phyloP scores from a whole-genome alignment of 2,329 filamentous ascomycete species.

The Diaporthe sp. region DNA sequence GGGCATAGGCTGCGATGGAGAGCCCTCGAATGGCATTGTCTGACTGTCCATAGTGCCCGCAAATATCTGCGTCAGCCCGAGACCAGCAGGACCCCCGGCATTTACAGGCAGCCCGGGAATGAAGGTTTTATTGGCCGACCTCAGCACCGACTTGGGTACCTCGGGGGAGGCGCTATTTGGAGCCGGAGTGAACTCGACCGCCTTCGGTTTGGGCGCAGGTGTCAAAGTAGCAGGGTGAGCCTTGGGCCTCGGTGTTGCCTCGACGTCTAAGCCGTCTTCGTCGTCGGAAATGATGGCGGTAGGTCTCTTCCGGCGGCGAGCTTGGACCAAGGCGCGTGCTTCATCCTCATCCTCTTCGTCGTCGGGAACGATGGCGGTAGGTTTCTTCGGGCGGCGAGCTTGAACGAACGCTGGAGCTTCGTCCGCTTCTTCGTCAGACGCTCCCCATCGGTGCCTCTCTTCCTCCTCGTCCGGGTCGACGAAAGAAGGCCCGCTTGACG shows the following conservation, averaged over 20 bases:
- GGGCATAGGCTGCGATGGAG: constrained; percentile 67
- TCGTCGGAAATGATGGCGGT: constrained; percentile 73
- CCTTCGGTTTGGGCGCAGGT: constrained; percentile 29
- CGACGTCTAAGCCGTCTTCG: constrained; percentile 68
- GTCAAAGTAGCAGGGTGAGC: constrained; percentile 52
- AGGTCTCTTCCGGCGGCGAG: constrained; percentile 66
- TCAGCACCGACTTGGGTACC: constrained; percentile 75
- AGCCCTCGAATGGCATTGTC: constrained; percentile 48
- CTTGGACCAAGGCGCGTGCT: constrained; percentile 32
- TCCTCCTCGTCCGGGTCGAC: constrained; percentile 56
- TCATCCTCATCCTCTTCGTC: constrained; percentile 45
- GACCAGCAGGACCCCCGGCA: constrained; percentile 67
- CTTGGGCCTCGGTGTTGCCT: constrained; percentile 66
- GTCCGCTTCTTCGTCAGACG: constrained; percentile 53
- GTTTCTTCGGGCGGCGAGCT: constrained; percentile 64
- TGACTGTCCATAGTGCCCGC: constrained; percentile 86
- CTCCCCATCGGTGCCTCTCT: constrained; percentile 47
- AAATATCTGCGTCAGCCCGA: constrained; percentile 91
- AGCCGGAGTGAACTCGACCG: constrained; percentile 48
- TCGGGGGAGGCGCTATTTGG: constrained; percentile 63
- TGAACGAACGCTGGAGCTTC: constrained; percentile 37
- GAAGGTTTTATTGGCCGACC: constrained; percentile 77
- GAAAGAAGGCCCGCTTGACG: constrained; percentile 49
- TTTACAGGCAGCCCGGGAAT: constrained; percentile 77
- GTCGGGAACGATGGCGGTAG: constrained; percentile 63